Conservation (phyloP, 495 filamentous ascomycete genomes). For the Bacidia gigantensis region DNA sequence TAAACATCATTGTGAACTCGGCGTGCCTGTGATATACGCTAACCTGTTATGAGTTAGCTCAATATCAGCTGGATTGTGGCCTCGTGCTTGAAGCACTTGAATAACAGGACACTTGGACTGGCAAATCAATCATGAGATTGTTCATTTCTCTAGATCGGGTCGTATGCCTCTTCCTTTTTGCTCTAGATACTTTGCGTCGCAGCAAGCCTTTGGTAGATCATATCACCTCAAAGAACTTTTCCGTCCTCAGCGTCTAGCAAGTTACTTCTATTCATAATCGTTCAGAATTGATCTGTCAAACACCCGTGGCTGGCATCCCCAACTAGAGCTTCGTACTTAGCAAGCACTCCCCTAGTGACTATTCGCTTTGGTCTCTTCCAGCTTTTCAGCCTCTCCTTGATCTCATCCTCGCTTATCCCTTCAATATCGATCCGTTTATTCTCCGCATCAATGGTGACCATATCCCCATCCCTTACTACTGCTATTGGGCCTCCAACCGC, state of each 20-base stretch:
- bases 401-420: slow-evolving; percentile 63
- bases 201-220: no score
- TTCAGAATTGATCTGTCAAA: slow-evolving; percentile 34
- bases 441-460: slow-evolving; percentile 75
- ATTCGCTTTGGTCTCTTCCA: slow-evolving; percentile 64
- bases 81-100: no score
- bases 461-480: slow-evolving; percentile 65
- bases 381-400: slow-evolving; percentile 46
- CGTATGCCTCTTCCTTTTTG: no score
- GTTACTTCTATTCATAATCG: background rate
- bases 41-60: no score
- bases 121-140: no score
- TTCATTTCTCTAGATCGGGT: no score
- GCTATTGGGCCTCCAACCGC: slow-evolving; percentile 71
- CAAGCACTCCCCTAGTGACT: slow-evolving; percentile 76
- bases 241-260: background rate
- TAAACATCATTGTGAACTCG: no score
- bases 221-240: background rate
- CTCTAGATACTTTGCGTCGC: no score
- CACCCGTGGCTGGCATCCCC: slow-evolving; percentile 60
- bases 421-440: slow-evolving; percentile 51
- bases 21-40: no score
- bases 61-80: no score
- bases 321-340: slow-evolving; percentile 73
- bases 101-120: no score